Evolutionary conservation across 2,329 filamentous ascomycete species (phyloP).

Genomic region (Fusarium sp.): DNA sequence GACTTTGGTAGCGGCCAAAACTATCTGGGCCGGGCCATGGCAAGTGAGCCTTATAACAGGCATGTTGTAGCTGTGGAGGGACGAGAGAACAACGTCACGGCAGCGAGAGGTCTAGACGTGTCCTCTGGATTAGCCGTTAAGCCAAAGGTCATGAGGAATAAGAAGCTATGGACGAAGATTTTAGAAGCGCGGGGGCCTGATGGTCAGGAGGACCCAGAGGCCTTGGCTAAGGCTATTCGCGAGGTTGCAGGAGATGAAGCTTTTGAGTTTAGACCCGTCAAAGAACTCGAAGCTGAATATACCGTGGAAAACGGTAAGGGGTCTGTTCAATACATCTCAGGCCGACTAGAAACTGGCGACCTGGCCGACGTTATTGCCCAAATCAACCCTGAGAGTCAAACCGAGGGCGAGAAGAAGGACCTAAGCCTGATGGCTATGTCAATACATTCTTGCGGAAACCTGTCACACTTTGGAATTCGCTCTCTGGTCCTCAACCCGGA

Average conservation of each 20-base stretch:
- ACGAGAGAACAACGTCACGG: constrained; percentile 83
- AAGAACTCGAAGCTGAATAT: constrained; percentile 61
- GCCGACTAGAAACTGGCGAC: constrained; percentile 77
- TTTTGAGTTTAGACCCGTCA: constrained; percentile 59
- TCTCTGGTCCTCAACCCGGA: constrained; percentile 85
- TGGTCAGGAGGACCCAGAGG: constrained; percentile 52
- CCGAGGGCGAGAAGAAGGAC: constrained; percentile 44
- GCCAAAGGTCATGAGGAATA: constrained; percentile 79
- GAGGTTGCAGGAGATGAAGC: constrained; percentile 48
- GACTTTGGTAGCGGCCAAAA: constrained; percentile 98
- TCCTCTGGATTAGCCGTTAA: constrained; percentile 79
- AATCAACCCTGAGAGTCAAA: constrained; percentile 53
- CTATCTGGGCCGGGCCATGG: constrained; percentile 89
- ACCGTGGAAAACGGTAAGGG: constrained; percentile 69
- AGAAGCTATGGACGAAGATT: constrained; percentile 75
- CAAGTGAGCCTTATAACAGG: constrained; percentile 84
- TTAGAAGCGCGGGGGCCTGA: constrained; percentile 51
- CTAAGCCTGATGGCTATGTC: constrained; percentile 84
- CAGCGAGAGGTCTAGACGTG: constrained; percentile 86
- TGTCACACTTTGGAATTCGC: constrained; percentile 93
- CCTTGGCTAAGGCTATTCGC: constrained; percentile 45
- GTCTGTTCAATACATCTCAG: constrained; percentile 80
- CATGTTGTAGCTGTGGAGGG: constrained; percentile 93
- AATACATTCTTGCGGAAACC: constrained; percentile 95
- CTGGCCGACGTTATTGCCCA: constrained; percentile 72